These are phyloP conservation scores for Strigomonas galati DNA, from an alignment of 208 protist species.

Conservation along the genomic window DNA sequence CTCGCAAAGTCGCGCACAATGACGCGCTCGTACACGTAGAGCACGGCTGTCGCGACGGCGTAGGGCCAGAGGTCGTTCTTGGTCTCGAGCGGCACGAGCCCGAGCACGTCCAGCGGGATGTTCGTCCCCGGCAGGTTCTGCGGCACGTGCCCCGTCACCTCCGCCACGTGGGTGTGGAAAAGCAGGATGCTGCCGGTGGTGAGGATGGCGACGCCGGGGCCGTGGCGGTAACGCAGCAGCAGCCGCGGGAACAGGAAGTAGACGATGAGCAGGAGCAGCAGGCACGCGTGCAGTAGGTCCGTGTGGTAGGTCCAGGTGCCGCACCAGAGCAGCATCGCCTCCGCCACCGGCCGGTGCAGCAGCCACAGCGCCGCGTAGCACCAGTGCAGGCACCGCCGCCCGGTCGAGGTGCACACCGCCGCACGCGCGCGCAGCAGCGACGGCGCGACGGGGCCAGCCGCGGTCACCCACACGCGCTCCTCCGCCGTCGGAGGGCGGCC, in stretches of 20 bases:
- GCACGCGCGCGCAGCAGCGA: neutral
- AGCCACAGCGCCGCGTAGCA: neutral
- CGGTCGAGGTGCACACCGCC: neutral
- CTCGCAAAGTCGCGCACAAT: neutral
- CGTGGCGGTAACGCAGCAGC: neutral
- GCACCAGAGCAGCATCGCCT: neutral
- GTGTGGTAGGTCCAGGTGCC: neutral
- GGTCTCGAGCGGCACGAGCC: neutral
- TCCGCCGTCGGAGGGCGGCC: neutral
- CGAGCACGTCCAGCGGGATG: slow-evolving; percentile 1
- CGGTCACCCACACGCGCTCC: slow-evolving; percentile 1
- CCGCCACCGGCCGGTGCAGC: neutral
- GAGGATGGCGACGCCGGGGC: neutral
- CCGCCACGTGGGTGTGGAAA: neutral
- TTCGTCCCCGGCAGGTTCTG: neutral
- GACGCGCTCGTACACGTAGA: neutral
- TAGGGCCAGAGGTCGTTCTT: neutral
- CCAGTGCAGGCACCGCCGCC: neutral
- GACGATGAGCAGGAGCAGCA: slow-evolving; percentile 1
- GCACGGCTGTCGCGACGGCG: neutral
- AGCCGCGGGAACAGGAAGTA: neutral
- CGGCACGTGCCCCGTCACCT: neutral
- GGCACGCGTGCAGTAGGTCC: neutral
- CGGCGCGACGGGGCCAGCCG: neutral
- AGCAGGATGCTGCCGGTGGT: neutral